Conservation (phyloP, 345 rosid species). For the Turritis glabra region DNA sequence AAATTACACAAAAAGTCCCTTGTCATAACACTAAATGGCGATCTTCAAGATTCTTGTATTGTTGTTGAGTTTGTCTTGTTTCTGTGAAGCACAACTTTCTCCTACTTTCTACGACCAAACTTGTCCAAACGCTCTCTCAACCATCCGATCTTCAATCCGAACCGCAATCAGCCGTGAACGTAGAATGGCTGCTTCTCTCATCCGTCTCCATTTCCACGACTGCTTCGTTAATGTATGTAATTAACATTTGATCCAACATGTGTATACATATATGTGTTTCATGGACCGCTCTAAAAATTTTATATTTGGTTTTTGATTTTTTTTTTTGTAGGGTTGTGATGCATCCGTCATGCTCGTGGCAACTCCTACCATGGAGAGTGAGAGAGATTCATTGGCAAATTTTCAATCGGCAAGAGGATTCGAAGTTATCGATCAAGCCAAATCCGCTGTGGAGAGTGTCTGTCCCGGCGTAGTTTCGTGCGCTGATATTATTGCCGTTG, state of each 20-base stretch:
- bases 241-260: not conserved
- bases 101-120: slow-evolving; percentile 49
- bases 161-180: slow-evolving; percentile 44
- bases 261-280: not conserved
- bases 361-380: slow-evolving; percentile 40
- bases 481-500: slow-evolving; percentile 62
- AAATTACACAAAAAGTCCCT: not conserved
- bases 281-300: slow-evolving; percentile 7
- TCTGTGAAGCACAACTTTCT: slow-evolving; percentile 48
- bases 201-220: slow-evolving; percentile 68
- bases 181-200: slow-evolving; percentile 62
- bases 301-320: not conserved
- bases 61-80: slow-evolving; percentile 31
- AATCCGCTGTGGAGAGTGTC: slow-evolving; percentile 45
- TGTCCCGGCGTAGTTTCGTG: slow-evolving; percentile 70
- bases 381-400: slow-evolving; percentile 34
- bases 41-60: slow-evolving; percentile 23
- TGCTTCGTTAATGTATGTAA: slow-evolving; percentile 49
- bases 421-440: slow-evolving; percentile 53
- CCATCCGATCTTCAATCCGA: slow-evolving; percentile 45
- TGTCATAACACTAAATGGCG: slow-evolving; percentile 7
- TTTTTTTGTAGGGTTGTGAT: slow-evolving; percentile 53
- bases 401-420: slow-evolving; percentile 43
- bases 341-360: slow-evolving; percentile 51
- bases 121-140: slow-evolving; percentile 48